A percentile compares a stretch with the other conserved stretches of the same genome.
phyloP scores from a whole-genome alignment of 2,329 filamentous ascomycete genomes.

The Fusarium xyrophilum region DNA sequence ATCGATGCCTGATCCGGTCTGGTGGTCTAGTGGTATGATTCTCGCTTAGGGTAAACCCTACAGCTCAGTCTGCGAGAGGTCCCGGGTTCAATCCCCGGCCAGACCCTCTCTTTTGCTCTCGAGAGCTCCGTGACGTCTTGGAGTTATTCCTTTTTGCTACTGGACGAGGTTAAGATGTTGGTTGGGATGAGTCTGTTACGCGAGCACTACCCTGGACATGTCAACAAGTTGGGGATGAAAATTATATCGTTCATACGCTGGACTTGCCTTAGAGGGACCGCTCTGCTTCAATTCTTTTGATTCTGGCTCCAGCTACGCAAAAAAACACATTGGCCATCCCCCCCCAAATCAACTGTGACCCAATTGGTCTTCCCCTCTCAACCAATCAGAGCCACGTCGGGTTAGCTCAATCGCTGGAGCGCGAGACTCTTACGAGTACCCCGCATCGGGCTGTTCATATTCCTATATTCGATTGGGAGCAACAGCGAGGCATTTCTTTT shows the following conservation, averaged over 20 bases:
- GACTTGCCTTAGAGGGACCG: rapidly evolving
- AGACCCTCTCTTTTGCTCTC: slow-evolving; percentile 48
- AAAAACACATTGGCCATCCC: rapidly evolving
- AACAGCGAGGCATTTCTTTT: slow-evolving; percentile 13
- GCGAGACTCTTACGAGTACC: slow-evolving; percentile 66
- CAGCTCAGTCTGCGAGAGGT: slow-evolving; percentile 51
- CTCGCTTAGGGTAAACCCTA: slow-evolving; percentile 67
- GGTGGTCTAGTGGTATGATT: slow-evolving; percentile 74
- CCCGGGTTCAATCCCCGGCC: slow-evolving; percentile 56
- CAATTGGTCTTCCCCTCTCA: rapidly evolving
- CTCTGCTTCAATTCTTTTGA: rapidly evolving
- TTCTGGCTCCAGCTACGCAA: no score
- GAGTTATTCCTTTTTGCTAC: rapidly evolving
- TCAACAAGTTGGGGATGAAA: neutral
- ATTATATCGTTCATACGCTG: rapidly evolving
- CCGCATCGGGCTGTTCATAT: slow-evolving; percentile 48
- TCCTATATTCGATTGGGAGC: slow-evolving; percentile 30
- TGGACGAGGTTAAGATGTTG: neutral
- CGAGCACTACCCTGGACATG: neutral
- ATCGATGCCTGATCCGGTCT: slow-evolving; percentile 42
- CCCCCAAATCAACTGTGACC: neutral
- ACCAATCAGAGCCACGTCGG: slow-evolving; percentile 44
- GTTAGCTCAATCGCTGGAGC: slow-evolving; percentile 60
- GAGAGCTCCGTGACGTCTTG: rapidly evolving
- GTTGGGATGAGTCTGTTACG: neutral